phyloP scores from a whole-genome alignment of 2,329 filamentous ascomycete genomes.

The Paraphaeosphaeria minitans region DNA sequence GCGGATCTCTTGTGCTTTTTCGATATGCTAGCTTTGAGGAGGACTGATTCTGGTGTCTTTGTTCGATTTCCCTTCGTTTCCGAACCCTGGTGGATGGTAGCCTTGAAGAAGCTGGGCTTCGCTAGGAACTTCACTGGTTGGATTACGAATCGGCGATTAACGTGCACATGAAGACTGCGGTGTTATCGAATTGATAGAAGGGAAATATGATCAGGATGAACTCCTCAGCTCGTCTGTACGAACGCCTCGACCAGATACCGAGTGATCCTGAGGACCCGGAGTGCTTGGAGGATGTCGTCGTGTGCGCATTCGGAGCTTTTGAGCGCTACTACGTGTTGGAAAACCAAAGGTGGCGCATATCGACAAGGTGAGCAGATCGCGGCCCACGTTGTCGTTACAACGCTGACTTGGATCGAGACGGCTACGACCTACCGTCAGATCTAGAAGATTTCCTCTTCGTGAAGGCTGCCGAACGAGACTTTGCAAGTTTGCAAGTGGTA shows the following conservation, averaged over 20 bases:
- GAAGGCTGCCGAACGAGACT: slow-evolving; percentile 36
- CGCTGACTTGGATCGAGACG: slow-evolving; percentile 26
- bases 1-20: not conserved
- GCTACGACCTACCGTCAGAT: slow-evolving; percentile 40
- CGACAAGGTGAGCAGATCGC: slow-evolving; percentile 37
- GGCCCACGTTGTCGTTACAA: not conserved
- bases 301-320: slow-evolving; percentile 48
- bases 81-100: no score
- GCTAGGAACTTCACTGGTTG: not conserved
- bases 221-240: slow-evolving; percentile 38
- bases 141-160: not conserved
- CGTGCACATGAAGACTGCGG: not conserved
- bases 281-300: slow-evolving; percentile 45
- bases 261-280: slow-evolving; percentile 37
- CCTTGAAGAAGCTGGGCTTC: slow-evolving; percentile 13
- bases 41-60: not conserved
- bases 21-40: not conserved
- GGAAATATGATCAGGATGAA: slow-evolving; percentile 25
- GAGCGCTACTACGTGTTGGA: slow-evolving; percentile 50
- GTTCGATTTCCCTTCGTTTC: no score
- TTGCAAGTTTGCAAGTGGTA: slow-evolving; percentile 45
- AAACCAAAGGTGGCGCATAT: slow-evolving; percentile 41
- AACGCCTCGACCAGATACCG: slow-evolving; percentile 39
- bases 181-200: no score
- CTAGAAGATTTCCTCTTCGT: slow-evolving; percentile 46